Percentiles rank a stretch among this genome's conserved stretches.
phyloP scores from a whole-genome alignment of 2,329 filamentous ascomycete species.

The Fonsecaea pugnacius region DNA sequence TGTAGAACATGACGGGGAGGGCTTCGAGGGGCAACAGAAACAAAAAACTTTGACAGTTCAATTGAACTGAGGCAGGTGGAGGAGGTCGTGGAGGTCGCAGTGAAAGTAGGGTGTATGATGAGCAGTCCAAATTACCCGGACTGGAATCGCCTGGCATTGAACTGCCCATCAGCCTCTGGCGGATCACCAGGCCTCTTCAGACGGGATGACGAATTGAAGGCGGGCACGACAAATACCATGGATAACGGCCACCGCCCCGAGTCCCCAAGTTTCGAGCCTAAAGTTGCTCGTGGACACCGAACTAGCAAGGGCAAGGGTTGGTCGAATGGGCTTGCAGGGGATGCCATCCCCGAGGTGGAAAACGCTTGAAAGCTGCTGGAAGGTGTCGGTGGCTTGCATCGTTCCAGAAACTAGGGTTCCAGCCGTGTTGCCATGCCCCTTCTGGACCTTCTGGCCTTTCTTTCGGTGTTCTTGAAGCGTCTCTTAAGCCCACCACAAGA shows the following conservation, averaged over 20 bases:
- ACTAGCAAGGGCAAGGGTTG: conserved; percentile 14
- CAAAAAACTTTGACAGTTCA: conserved; percentile 4
- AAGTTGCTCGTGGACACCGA: conserved; percentile 10
- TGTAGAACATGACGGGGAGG: background rate
- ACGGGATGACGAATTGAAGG: conserved; percentile 19
- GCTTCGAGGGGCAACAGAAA: background rate
- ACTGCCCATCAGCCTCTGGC: conserved; percentile 15
- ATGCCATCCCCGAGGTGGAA: conserved; percentile 8
- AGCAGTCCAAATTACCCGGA: conserved; percentile 12
- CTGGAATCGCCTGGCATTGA: conserved; percentile 12
- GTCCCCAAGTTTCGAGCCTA: conserved; percentile 2
- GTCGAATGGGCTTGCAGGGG: background rate
- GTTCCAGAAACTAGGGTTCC: conserved; percentile 8
- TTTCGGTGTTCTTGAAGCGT: conserved; percentile 2
- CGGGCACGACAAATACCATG: conserved; percentile 4
- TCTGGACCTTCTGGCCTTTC: background rate
- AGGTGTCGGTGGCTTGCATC: conserved; percentile 14
- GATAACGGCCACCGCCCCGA: conserved; percentile 1
- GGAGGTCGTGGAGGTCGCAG: conserved; percentile 3
- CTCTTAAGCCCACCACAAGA: background rate
- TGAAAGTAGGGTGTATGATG: conserved; percentile 20
- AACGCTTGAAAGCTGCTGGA: conserved; percentile 17
- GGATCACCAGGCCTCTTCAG: conserved; percentile 16
- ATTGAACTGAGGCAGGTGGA: conserved; percentile 2
- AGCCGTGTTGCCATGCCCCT: background rate